Conservation (phyloP, 768 basidiomycete genomes). For the Xanthoconium stramineum region DNA sequence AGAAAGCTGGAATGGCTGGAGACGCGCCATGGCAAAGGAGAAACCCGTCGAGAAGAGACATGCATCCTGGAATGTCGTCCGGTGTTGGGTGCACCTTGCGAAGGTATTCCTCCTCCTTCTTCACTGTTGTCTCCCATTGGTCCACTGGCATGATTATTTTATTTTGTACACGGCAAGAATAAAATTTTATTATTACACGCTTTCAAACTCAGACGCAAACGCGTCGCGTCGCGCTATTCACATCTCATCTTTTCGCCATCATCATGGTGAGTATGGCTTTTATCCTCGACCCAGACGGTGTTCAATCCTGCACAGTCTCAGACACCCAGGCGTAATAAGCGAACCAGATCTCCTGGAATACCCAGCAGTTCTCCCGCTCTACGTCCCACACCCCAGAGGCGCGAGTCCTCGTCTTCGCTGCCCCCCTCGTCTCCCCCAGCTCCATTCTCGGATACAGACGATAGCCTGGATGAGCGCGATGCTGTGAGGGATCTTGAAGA, state of each 20-base stretch:
- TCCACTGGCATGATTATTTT: conserved; percentile 35
- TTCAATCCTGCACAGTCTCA: conserved; percentile 28
- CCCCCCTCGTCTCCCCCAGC: conserved; percentile 84
- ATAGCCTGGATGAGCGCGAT: conserved; percentile 69
- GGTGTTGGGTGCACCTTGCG: conserved; percentile 65
- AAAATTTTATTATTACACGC: conserved; percentile 22
- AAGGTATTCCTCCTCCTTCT: conserved; percentile 68
- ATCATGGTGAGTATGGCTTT: conserved; percentile 38
- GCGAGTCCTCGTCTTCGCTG: conserved; percentile 68
- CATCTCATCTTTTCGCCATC: conserved; percentile 13
- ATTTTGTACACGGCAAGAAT: background rate
- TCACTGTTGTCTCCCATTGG: conserved; percentile 49
- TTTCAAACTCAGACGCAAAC: conserved; percentile 44
- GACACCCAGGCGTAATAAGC: conserved; percentile 57
- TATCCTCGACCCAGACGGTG: background rate
- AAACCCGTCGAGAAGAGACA: conserved; percentile 70
- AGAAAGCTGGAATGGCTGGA: background rate
- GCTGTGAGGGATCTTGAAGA: conserved; percentile 64
- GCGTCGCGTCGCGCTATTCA: conserved; percentile 46
- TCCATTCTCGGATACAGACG: conserved; percentile 85
- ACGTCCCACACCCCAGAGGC: conserved; percentile 44
- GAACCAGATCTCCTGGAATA: conserved; percentile 54
- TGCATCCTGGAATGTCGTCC: conserved; percentile 81
- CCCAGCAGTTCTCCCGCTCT: conserved; percentile 47
- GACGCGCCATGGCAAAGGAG: conserved; percentile 63